Conservation (phyloP, 1,284 basidiomycete species). For the Psilocybe mexicana region DNA sequence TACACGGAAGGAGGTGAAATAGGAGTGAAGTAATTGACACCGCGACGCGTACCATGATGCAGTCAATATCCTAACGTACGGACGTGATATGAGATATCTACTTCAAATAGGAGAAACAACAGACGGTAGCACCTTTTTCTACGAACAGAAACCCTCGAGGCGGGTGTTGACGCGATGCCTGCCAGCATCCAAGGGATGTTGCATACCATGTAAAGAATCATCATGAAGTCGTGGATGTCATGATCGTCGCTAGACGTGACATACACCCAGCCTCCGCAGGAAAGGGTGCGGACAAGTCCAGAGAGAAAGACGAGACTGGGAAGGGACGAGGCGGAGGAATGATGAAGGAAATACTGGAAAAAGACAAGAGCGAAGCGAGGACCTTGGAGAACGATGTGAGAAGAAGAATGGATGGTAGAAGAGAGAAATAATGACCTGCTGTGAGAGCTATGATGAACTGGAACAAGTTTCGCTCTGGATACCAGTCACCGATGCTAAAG, state of each 20-base stretch:
- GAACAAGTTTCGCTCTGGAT: conserved; percentile 86
- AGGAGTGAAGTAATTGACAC: neutral
- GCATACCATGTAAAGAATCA: conserved; percentile 83
- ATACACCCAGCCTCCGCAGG: conserved; percentile 93
- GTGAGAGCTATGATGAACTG: conserved; percentile 90
- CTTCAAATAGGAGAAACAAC: neutral
- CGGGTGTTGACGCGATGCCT: conserved; percentile 59
- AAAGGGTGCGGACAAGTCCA: conserved; percentile 77
- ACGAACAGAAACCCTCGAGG: conserved; percentile 37
- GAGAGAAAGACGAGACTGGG: conserved; percentile 59
- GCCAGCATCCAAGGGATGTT: conserved; percentile 90
- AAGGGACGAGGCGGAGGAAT: conserved; percentile 43
- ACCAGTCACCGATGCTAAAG: conserved; percentile 87
- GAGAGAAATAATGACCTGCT: conserved; percentile 52
- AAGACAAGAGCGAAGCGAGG: conserved; percentile 81
- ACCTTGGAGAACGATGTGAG: conserved; percentile 36
- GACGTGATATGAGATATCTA: neutral
- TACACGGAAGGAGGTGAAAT: conserved; percentile 25
- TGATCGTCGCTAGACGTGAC: conserved; percentile 84
- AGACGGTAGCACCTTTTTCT: conserved; percentile 48
- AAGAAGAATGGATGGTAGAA: neutral
- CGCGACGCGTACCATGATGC: conserved; percentile 42
- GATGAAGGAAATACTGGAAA: conserved; percentile 70
- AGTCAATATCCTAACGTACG: conserved; percentile 46
- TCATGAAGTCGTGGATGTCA: conserved; percentile 84